Conservation (phyloP, 768 basidiomycete species). For the Coprinellus aureogranulatus region DNA sequence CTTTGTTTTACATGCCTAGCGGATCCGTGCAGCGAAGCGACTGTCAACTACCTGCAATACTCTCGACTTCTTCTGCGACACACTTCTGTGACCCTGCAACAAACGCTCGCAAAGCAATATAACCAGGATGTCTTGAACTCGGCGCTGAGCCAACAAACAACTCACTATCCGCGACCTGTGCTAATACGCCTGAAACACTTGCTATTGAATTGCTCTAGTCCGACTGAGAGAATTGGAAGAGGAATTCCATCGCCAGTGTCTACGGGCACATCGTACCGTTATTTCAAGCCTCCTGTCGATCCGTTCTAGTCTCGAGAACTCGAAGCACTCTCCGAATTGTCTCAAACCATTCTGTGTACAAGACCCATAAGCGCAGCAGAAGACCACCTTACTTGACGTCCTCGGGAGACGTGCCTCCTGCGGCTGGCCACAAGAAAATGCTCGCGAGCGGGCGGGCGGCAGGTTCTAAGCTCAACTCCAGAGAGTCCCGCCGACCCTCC, state of each 20-base stretch:
- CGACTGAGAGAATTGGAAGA: slow-evolving; percentile 75
- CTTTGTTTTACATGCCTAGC: slow-evolving; percentile 9
- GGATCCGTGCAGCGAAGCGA: slow-evolving; percentile 88
- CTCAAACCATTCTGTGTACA: no score
- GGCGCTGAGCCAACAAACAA: slow-evolving; percentile 46
- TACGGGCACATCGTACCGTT: no score
- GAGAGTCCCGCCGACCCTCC: no score
- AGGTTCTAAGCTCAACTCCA: no score
- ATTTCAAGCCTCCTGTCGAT: no score
- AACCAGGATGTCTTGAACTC: not conserved
- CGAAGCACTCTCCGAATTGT: no score
- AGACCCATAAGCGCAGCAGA: no score
- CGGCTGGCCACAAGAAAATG: no score
- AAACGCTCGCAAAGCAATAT: slow-evolving; percentile 75
- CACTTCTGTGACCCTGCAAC: slow-evolving; percentile 54
- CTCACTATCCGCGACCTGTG: slow-evolving; percentile 65
- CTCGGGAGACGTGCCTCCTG: no score
- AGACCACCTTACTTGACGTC: no score
- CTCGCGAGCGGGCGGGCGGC: no score
- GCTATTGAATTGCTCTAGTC: slow-evolving; percentile 63
- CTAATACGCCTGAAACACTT: slow-evolving; percentile 58
- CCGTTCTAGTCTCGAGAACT: no score
- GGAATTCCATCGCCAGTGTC: slow-evolving; percentile 81
- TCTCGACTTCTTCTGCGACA: slow-evolving; percentile 80
- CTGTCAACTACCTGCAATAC: slow-evolving; percentile 75